Evolutionary conservation across 2,329 filamentous ascomycete genomes (phyloP).

Genomic region (Calcarisporium arbuscula): DNA sequence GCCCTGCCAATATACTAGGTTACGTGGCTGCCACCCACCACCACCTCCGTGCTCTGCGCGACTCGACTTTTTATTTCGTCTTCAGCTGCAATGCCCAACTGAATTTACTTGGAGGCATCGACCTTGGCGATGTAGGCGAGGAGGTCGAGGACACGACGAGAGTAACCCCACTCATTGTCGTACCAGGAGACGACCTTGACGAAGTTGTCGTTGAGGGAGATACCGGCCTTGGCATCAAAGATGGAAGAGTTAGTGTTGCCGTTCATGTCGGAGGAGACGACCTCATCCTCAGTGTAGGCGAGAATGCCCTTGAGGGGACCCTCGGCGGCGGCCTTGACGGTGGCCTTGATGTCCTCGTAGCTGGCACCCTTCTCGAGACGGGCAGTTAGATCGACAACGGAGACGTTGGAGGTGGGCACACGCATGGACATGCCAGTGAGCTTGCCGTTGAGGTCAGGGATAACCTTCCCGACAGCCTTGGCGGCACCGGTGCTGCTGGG

Average conservation of each 20-base stretch:
- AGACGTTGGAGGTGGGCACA: conserved; percentile 98
- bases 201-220: conserved; percentile 97
- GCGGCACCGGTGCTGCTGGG: conserved; percentile 98
- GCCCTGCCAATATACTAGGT: no score
- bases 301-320: conserved; percentile 85
- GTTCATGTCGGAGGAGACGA: conserved; percentile 91
- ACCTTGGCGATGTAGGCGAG: conserved; percentile 73
- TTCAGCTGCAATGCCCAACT: no score
- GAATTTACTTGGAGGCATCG: conserved; percentile 54
- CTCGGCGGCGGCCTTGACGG: conserved; percentile 81
- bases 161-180: conserved; percentile 99
- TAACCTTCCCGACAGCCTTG: conserved; percentile 99
- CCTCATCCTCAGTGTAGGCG: conserved; percentile 91
- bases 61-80: no score
- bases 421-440: conserved; percentile 99
- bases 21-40: no score
- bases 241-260: conserved; percentile 93
- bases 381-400: conserved; percentile 94
- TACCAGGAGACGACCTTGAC: conserved; percentile 98
- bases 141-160: conserved; percentile 86
- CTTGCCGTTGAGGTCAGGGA: conserved; percentile 96
- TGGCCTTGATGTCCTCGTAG: conserved; percentile 90
- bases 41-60: no score
- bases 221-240: conserved; percentile 99
- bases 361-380: conserved; percentile 84